Evolutionary conservation across 2,329 filamentous ascomycete species (phyloP).

Genomic region (Sphaerulina vaccinii): DNA sequence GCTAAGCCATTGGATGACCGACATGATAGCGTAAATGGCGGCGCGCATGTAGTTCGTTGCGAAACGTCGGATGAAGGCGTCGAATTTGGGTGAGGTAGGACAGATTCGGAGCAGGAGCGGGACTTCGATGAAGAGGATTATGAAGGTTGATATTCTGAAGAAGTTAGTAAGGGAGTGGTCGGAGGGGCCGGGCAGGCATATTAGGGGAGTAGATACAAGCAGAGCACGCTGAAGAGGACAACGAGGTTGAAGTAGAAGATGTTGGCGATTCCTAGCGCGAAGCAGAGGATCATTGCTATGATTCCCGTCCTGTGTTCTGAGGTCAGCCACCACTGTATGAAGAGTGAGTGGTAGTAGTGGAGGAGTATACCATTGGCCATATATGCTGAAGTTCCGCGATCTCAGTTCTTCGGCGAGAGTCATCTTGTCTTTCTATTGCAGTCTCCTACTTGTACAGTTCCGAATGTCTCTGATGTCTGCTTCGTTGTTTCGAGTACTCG

Average conservation of each 20-base stretch:
- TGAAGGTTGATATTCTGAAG: constrained; percentile 47
- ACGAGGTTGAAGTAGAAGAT: constrained; percentile 62
- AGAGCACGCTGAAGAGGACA: constrained; percentile 60
- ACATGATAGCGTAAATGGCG: constrained; percentile 79
- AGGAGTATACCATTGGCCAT: constrained; percentile 62
- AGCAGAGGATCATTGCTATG: constrained; percentile 63
- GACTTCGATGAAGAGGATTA: constrained; percentile 64
- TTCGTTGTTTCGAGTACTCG: neutral
- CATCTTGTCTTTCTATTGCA: constrained; percentile 43
- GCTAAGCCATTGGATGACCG: constrained; percentile 79
- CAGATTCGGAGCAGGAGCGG: constrained; percentile 96
- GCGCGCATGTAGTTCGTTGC: constrained; percentile 97
- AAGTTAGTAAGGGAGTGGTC: neutral
- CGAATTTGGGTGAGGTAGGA: constrained; percentile 87
- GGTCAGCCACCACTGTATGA: neutral
- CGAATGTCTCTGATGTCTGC: neutral
- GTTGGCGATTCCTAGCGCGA: constrained; percentile 67
- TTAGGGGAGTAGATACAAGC: constrained; percentile 45
- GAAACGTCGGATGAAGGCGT: constrained; percentile 83
- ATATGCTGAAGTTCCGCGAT: constrained; percentile 68
- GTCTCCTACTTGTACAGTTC: neutral
- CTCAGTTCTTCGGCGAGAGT: constrained; percentile 62
- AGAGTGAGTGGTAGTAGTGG: neutral
- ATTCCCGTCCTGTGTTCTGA: constrained; percentile 51
- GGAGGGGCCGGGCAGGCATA: too few species aligned